Conservation (phyloP, 2,329 filamentous ascomycete genomes). For the Lachnellula suecica region DNA sequence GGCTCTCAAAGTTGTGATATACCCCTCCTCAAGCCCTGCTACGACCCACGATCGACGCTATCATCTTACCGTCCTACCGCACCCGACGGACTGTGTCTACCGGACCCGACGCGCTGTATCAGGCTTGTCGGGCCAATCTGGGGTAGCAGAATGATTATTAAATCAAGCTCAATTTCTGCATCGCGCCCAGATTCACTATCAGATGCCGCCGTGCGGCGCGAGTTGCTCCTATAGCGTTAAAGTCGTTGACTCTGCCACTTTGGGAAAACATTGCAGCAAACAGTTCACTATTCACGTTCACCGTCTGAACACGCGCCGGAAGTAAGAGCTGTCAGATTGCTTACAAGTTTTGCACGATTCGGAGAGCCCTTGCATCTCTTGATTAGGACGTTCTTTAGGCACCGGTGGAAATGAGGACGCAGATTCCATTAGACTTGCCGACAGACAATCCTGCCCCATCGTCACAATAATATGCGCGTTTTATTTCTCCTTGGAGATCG, state of each 20-base stretch:
- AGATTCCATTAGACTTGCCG: background rate
- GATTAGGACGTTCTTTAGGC: too few relatives aligned
- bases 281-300: too few relatives aligned
- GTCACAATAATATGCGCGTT: background rate
- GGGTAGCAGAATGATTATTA: background rate
- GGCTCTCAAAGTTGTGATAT: conserved; percentile 2
- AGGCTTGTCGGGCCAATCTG: background rate
- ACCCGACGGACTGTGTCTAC: background rate
- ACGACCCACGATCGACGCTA: background rate
- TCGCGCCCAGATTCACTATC: conserved; percentile 4
- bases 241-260: background rate
- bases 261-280: too few relatives aligned
- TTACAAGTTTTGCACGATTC: background rate
- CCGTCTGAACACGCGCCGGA: too few relatives aligned
- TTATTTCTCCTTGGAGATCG: background rate
- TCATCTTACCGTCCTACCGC: background rate
- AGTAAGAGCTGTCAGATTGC: background rate
- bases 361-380: background rate
- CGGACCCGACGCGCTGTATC: background rate
- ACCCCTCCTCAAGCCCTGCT: background rate
- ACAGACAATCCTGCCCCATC: background rate
- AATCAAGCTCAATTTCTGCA: background rate
- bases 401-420: too few relatives aligned
- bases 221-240: background rate
- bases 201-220: background rate